Base-by-base conservation (phyloP, 2,329 filamentous ascomycete species). In the Aschersonia sp. region DNA sequence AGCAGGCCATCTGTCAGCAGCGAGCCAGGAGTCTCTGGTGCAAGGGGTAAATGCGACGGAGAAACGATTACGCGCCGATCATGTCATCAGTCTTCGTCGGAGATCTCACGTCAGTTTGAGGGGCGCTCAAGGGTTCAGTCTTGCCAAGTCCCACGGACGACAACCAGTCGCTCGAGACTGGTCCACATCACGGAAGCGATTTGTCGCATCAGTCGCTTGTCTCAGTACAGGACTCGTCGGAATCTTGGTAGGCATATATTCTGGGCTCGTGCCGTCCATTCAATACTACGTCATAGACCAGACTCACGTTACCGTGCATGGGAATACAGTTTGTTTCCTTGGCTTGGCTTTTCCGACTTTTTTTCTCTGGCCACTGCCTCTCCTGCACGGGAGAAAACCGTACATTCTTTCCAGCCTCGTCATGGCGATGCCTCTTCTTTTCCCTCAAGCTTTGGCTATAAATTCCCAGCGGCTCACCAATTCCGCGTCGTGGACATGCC, bases 241-340 rank as follows among this genome's bases (percentile, higher is more conserved):
- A 0, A 66, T 84, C 30, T 68, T 87, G 29, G 67, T 86, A 49
- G 84, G 85, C 1, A 83, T 88, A 29, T 90, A 88, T 59, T 81
- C 83, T 47, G 85, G 84, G 4, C 74, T 87, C 54, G 83, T 87
- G 1, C 83, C 84, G n/a, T 77, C 79, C 4, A 85, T 89, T 30
- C 84, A 88, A 58, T 87, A 87, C 59, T 81, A 79, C 55, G 76
- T 89, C 52, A 79, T 78, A 30, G 83, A 88, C 55, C 71, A 80
- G 50, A 65, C 76, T 43, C 83, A 87, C 55, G 71, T 76, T 50
- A 73, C 79, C 2, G 79, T 87, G 31, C 69, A 86, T 37, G 85
- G 85, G 4, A 89, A 89, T 54, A 81, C 84, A 12, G 73, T 79
- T 30, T 74, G 87, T 47, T 89, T 84, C 58, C 57, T 83, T 32